Evolutionary conservation across 2,329 filamentous ascomycete genomes (phyloP), one percentile per base, ranked within the genome.

Genomic region (Aspergillus quadricinctus): DNA sequence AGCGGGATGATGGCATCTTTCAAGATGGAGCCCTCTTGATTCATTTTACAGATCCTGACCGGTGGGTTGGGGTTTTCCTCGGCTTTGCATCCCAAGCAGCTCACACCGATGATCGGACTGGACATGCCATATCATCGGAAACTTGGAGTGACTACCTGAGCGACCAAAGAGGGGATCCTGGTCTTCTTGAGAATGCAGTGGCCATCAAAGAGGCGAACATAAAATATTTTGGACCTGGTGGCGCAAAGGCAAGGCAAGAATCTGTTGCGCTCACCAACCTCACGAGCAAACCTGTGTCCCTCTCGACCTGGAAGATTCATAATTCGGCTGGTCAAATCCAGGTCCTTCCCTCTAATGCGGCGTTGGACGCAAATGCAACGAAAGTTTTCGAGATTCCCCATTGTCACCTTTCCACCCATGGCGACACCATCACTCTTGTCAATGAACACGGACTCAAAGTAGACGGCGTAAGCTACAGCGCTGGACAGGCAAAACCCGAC

Each of bases 11-110:
- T 23, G 61, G 62, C 1, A 49, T 61, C 2, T 65, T 57, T 35
- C 57, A 61, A 31, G 63, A 65, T 53, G 63, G 63, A 4, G 62
- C 56, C 7, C 49, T 65, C 37, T 7, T 65, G 7, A 51, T 65
- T 37, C 51, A 59, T 27, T 57, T 56, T 14, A 40, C 29, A 27
- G 31, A 54, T 31, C 45, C 48, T 37, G 48, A 35, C 5, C 54
- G 54, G 37, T 65, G 63, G 63, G 50, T 53, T 25, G 62, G 59
- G 0, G 45, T 65, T 3, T 65, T 65, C 45, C 52, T 65, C 23
- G 63, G 54, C 1, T 65, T 65, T 29, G 61, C 61, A 14, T 63
- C 61, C 0, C 63, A 65, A 23, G 54, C 58, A 8, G 53, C 60
- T 23, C 62, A 61, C 14, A 64, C 63, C 8, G 27, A 50, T 14